These are phyloP conservation scores for Aspergillus japonicus DNA, from an alignment of 2,329 filamentous ascomycete species.

Conservation along the genomic window DNA sequence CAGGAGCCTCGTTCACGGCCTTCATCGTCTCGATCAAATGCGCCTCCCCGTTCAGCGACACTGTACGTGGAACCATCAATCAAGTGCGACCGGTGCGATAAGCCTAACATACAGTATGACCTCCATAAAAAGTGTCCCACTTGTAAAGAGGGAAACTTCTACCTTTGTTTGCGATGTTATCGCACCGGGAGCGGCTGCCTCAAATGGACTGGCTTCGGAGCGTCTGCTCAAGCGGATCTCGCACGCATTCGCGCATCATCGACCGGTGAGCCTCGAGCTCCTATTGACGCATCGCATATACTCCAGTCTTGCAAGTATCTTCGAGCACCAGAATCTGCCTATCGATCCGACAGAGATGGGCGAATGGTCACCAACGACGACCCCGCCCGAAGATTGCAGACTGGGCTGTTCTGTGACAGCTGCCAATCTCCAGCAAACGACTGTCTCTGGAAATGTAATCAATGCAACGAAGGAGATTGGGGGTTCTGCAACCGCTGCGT, in stretches of 20 bases:
- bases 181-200: conserved; percentile 72
- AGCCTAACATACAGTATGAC: conserved; percentile 74
- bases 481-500: conserved; percentile 89
- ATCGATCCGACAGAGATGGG: conserved; percentile 40
- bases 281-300: conserved; percentile 49
- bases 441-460: conserved; percentile 85
- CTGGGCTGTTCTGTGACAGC: conserved; percentile 78
- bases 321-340: conserved; percentile 28
- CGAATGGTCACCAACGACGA: conserved; percentile 62
- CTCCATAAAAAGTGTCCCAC: conserved; percentile 78
- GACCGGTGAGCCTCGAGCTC: conserved; percentile 17
- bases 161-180: conserved; percentile 80
- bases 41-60: conserved; percentile 17
- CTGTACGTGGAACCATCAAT: conserved; percentile 70
- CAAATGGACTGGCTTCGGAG: conserved; percentile 86
- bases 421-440: conserved; percentile 73
- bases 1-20: conserved; percentile 30
- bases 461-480: conserved; percentile 91
- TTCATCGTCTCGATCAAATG: conserved; percentile 32
- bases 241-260: conserved; percentile 50
- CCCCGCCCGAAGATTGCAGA: conserved; percentile 66
- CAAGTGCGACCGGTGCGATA: conserved; percentile 69
- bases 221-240: conserved; percentile 67
- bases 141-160: conserved; percentile 70
- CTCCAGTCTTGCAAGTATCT: conserved; percentile 42